These are phyloP conservation scores for Athelia sp. DNA, from an alignment of 1,284 basidiomycete genomes.

Conservation along the genomic window DNA sequence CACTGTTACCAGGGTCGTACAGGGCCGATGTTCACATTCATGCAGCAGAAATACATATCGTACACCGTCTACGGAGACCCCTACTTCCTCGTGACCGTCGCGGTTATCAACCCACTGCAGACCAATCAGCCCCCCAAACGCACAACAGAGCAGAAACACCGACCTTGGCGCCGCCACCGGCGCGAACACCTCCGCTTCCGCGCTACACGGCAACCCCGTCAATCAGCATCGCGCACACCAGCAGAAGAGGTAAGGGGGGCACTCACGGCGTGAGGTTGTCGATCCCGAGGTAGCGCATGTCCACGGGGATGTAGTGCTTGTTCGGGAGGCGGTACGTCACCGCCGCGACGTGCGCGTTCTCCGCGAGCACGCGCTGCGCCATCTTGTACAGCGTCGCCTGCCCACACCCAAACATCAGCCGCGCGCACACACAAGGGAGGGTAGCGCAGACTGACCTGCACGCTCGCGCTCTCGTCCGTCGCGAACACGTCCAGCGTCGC, in stretches of 20 bases:
- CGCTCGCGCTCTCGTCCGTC: constrained; percentile 83
- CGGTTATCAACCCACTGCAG: constrained; percentile 32
- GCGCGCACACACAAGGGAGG: constrained; percentile 1
- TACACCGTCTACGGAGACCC: too few species aligned
- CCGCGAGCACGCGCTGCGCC: constrained; percentile 66
- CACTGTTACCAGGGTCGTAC: too few species aligned
- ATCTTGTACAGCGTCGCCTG: constrained; percentile 92
- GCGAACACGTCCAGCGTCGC: constrained; percentile 84
- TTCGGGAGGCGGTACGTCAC: constrained; percentile 85
- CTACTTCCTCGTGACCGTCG: constrained; percentile 35
- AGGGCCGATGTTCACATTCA: too few species aligned
- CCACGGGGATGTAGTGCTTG: constrained; percentile 88
- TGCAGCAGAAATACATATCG: too few species aligned
- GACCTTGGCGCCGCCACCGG: constrained; percentile 78
- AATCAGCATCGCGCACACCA: neutral
- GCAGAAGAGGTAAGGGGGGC: constrained; percentile 1
- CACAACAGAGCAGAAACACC: constrained; percentile 3
- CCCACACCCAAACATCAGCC: neutral
- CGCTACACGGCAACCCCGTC: constrained; percentile 30
- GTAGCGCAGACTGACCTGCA: constrained; percentile 59
- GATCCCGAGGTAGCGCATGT: constrained; percentile 61
- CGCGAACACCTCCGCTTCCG: constrained; percentile 77
- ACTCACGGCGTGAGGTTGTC: constrained; percentile 40
- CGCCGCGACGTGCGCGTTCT: constrained; percentile 56
- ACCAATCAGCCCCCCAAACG: neutral